These are phyloP conservation scores for Talaromyces trachyspermus DNA, from an alignment of 495 filamentous ascomycete genomes.

Conservation along the genomic window DNA sequence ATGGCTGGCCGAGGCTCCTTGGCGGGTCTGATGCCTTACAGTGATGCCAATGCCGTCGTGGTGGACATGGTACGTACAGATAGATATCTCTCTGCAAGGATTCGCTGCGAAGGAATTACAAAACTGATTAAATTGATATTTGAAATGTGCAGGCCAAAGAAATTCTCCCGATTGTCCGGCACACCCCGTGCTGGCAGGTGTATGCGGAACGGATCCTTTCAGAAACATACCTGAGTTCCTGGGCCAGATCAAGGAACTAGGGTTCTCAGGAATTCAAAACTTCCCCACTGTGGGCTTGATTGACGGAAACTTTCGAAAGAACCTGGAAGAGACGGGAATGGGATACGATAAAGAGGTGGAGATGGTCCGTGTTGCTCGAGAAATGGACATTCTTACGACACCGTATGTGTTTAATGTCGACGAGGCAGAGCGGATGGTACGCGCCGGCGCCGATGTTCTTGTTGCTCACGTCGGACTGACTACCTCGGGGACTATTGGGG, in stretches of 20 bases:
- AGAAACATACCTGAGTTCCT: constrained; percentile 51
- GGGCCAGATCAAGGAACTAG: constrained; percentile 46
- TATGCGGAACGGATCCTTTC: constrained; percentile 63
- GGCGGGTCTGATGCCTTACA: constrained; percentile 67
- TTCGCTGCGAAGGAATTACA: neutral
- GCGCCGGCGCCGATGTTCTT: constrained; percentile 58
- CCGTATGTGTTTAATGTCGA: constrained; percentile 60
- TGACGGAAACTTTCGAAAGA: constrained; percentile 56
- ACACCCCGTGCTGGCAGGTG: constrained; percentile 59
- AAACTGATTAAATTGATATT: neutral
- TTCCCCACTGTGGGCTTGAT: constrained; percentile 67
- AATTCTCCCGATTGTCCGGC: constrained; percentile 50
- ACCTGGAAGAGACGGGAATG: constrained; percentile 68
- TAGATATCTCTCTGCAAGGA: neutral
- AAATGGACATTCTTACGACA: constrained; percentile 55
- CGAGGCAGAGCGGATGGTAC: constrained; percentile 51
- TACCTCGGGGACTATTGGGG: constrained; percentile 57
- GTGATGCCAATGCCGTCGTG: constrained; percentile 62
- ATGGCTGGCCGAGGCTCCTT: constrained; percentile 66
- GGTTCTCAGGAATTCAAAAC: constrained; percentile 64
- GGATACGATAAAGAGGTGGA: constrained; percentile 56
- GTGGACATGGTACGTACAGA: constrained; percentile 50
- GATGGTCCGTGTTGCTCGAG: constrained; percentile 49
- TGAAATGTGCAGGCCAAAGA: constrained; percentile 39
- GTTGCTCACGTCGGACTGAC: constrained; percentile 66